phyloP scores from a whole-genome alignment of 805 yeast genomes.

The Torulaspora indica region DNA sequence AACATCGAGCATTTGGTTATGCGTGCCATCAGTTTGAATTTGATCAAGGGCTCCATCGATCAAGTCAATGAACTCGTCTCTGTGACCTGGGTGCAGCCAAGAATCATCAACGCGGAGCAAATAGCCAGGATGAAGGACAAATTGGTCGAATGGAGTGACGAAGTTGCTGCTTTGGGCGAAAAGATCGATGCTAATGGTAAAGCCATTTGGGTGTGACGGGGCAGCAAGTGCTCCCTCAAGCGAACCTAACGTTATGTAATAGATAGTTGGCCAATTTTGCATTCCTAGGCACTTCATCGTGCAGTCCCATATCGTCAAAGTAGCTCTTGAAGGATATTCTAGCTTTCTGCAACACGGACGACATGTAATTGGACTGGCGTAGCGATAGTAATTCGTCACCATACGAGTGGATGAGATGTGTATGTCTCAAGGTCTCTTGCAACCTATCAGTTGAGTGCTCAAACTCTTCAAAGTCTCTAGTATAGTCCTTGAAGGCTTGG shows the following conservation, averaged over 20 bases:
- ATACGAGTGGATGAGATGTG: slow-evolving; percentile 53
- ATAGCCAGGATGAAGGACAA: slow-evolving; percentile 69
- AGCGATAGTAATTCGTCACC: slow-evolving; percentile 60
- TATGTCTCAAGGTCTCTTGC: slow-evolving; percentile 15
- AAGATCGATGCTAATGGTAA: slow-evolving; percentile 59
- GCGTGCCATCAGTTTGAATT: slow-evolving; percentile 80
- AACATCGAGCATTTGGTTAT: slow-evolving; percentile 87
- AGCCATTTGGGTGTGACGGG: slow-evolving; percentile 54
- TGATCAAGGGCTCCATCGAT: slow-evolving; percentile 86
- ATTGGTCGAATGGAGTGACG: slow-evolving; percentile 70
- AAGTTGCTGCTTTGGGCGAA: slow-evolving; percentile 60
- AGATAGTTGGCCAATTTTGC: slow-evolving; percentile 38
- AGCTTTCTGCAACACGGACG: slow-evolving; percentile 31
- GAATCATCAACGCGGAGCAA: slow-evolving; percentile 80
- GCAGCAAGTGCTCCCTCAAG: not conserved
- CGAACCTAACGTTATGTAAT: slow-evolving; percentile 14
- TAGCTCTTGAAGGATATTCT: slow-evolving; percentile 20
- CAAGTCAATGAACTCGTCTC: slow-evolving; percentile 75
- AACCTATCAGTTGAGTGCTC: slow-evolving; percentile 5
- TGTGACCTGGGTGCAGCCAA: slow-evolving; percentile 93
- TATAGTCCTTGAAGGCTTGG: slow-evolving; percentile 47
- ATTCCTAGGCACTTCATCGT: slow-evolving; percentile 57
- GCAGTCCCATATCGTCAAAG: slow-evolving; percentile 49
- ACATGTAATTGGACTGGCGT: slow-evolving; percentile 45
- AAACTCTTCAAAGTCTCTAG: slow-evolving; percentile 25